Evolutionary conservation across 2,329 filamentous ascomycete species (phyloP).

Genomic region (Aspergillus caelatus): DNA sequence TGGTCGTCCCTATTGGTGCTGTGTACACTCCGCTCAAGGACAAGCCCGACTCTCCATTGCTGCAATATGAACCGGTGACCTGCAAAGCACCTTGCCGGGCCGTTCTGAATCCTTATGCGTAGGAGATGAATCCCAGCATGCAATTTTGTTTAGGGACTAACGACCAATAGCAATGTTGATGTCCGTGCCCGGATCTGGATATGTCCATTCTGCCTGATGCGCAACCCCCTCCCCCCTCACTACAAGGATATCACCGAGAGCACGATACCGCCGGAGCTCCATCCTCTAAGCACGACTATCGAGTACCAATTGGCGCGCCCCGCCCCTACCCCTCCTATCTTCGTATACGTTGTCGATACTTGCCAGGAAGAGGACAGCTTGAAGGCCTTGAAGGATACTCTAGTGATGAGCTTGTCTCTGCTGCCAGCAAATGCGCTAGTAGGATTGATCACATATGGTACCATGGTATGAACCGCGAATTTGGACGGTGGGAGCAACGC

Average conservation of each 20-base stretch:
- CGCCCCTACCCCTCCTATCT: constrained; percentile 67
- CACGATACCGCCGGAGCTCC: constrained; percentile 67
- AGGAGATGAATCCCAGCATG: constrained; percentile 37
- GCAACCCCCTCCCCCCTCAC: constrained; percentile 66
- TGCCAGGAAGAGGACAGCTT: constrained; percentile 70
- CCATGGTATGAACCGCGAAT: constrained; percentile 68
- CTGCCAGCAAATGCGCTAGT: constrained; percentile 66
- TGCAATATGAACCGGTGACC: constrained; percentile 94
- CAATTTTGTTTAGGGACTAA: constrained; percentile 27
- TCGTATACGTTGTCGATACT: constrained; percentile 69
- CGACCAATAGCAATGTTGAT: constrained; percentile 59
- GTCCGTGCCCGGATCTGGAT: constrained; percentile 69
- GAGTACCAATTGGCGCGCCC: constrained; percentile 66
- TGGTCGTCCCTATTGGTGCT: constrained; percentile 94
- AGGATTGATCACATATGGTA: constrained; percentile 72
- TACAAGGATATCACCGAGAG: constrained; percentile 71
- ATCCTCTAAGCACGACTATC: constrained; percentile 66
- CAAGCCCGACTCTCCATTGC: constrained; percentile 79
- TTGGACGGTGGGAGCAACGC: constrained; percentile 6
- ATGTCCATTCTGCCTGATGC: constrained; percentile 69
- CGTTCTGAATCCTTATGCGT: constrained; percentile 97
- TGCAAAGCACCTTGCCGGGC: constrained; percentile 96
- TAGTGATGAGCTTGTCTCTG: constrained; percentile 67
- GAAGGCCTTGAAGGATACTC: constrained; percentile 67
- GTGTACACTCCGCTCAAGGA: constrained; percentile 96